Base-by-base conservation (phyloP, 1,139 yeast genomes). In the Candida albicans region DNA sequence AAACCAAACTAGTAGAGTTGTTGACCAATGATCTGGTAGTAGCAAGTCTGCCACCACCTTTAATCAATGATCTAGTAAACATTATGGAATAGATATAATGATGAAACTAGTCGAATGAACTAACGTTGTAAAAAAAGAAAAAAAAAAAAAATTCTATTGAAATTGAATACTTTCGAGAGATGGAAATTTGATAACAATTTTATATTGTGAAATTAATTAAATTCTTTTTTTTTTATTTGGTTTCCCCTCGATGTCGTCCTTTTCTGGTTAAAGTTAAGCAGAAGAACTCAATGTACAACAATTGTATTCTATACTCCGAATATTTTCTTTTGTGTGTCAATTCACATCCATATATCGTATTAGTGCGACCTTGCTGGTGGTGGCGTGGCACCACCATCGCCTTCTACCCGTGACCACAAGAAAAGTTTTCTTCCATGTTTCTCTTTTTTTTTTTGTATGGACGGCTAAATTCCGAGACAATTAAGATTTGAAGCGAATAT, bases 1-100 rank as follows among this genome's bases (percentile, higher is more conserved):
- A 46, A 26, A 49, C 37, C 41, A 58, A 50, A 30, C 53, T 43
- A 18, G 57, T 48, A 28, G 32, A 12, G 3, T 29, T 29, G 12
- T 51, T 43, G 31, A 55, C 51, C 40, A 57, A 50, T 40, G 57
- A 44, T 48, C 62, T 57, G 46, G 53, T 53, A 36, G 52, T 49
- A 26, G 52, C 45, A 37, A 47, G 29, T 42, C 51, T 44, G 38
- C 52, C 45, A 26, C 40, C 31, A 31, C 35, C 15, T 14, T 32
- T 32, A 42, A 42, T 28, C 45, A 49, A 38, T 39, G 37, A 33
- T 30, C 38, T 40, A 10, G 42, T 35, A 34, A 37, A 37, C 40
- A 37, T 37, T 22, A 36, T 41, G 38, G 41, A 44, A 39, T 29
- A 29, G 35, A 33, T 22, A 25, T 33, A n/a, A 28, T 14, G n/a